Evolutionary conservation across 441 rosid genomes (phyloP), one percentile per base, ranked within the genome.

Genomic region (Bocquillonia castaneifolia): DNA sequence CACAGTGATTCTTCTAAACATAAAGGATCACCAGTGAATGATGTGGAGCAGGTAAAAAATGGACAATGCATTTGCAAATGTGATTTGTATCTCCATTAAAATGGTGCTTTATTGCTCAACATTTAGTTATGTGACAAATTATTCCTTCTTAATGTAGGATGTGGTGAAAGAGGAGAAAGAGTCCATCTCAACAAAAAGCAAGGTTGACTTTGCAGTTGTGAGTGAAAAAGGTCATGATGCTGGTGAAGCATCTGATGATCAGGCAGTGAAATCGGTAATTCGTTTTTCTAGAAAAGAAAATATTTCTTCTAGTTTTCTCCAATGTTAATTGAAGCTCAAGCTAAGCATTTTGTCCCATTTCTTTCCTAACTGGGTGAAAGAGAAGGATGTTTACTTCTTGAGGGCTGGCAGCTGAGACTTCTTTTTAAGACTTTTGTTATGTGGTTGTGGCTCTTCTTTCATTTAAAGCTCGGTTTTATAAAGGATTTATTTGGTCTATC

Each of bases 31-130:
- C 72, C 83, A 54, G 40, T 29, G 61, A 57, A 65, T 71, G 71
- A 36, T 48, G 77, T 59, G 72, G 80, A 76, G 50, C 79, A 81
- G 89, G 94, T 91, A 64, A 62, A n/a, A 12, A 6, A 44, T 1
- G 29, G 51, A 25, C 50, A 20, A 36, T 34, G 29, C 51, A 52
- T 66, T 29, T 31, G 34, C 50, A 42, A 47, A 62, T 28, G 69
- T 63, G 58, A 42, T 40, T 9, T 61, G 22, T 20, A 17, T 66
- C 13, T 34, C 14, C 40, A 34, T 39, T 51, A 50, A 12, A 62
- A 48, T 59, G 48, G 37, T 64, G 51, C 36, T 63, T 3, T 44
- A 23, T 62, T 26, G 48, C 40, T 42, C 50, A 59, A 15, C 54
- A 29, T 18, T 32, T 29, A 8, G 60, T 47, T 57, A 50, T 44